Conservation (phyloP, 352 stramenopile genomes). For the Pythium periplocum region DNA sequence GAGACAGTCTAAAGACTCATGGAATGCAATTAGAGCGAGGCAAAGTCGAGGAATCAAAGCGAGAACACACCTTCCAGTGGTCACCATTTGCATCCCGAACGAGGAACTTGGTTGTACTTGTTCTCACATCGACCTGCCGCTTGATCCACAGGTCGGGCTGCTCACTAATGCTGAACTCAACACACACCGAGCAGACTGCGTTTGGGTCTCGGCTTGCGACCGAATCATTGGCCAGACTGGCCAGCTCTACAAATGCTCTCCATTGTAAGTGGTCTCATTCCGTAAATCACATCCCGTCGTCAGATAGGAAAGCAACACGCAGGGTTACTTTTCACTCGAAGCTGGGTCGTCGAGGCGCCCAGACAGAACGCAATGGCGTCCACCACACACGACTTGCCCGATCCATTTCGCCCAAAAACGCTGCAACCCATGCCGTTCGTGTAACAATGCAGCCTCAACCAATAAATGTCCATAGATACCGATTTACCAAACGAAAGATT, state of each 20-base stretch:
- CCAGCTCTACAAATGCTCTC: not conserved
- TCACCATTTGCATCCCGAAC: not conserved
- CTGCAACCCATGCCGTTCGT: not conserved
- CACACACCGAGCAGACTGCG: not conserved
- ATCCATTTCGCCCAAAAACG: conserved; percentile 22
- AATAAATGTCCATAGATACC: too few relatives aligned
- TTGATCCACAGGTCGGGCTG: conserved; percentile 11
- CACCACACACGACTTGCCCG: conserved; percentile 23
- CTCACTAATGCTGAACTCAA: not conserved
- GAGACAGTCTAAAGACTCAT: too few relatives aligned
- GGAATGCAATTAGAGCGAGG: too few relatives aligned
- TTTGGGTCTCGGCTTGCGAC: not conserved
- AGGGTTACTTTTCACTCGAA: conserved; percentile 18
- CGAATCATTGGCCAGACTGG: conserved; percentile 18
- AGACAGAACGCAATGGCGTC: conserved; percentile 24
- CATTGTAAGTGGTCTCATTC: too few relatives aligned
- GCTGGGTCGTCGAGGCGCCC: conserved; percentile 13
- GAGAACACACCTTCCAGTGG: conserved; percentile 8
- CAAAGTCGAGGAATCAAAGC: not conserved
- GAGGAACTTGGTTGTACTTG: conserved; percentile 16
- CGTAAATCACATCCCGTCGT: too few relatives aligned
- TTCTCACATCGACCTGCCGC: conserved; percentile 10
- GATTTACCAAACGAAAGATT: conserved; percentile 17
- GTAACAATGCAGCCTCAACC: too few relatives aligned
- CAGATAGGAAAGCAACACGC: too few relatives aligned